A percentile compares a stretch with the other conserved stretches of the same genome.
Evolutionary conservation across 768 basidiomycete genomes (phyloP).

Genomic region (Trametes sanguinea): DNA sequence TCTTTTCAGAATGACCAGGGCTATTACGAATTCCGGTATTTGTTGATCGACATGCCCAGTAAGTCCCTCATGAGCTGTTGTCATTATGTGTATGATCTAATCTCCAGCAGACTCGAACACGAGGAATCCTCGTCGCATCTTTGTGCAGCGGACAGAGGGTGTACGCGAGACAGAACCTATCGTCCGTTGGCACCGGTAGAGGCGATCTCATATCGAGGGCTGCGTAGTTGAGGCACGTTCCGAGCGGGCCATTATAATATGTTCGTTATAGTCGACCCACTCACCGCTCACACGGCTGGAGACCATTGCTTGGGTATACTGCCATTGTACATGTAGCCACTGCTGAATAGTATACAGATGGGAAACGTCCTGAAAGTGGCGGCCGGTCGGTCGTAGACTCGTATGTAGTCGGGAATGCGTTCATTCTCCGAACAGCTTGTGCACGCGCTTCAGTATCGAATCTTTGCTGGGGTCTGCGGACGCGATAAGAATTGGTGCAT

Average conservation of each 20-base stretch:
- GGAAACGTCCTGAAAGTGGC: constrained; percentile 1
- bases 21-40: constrained; percentile 75
- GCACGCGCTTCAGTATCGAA: constrained; percentile 92
- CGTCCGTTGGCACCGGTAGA: constrained; percentile 60
- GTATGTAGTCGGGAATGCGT: not conserved
- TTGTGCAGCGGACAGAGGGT: constrained; percentile 65
- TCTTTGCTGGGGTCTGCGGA: constrained; percentile 88
- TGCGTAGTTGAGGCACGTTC: not conserved
- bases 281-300: constrained; percentile 13
- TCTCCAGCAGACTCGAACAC: constrained; percentile 55
- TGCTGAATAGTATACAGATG: constrained; percentile 18
- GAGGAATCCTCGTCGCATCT: constrained; percentile 63
- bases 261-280: not conserved
- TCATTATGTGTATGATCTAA: constrained; percentile 31
- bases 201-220: constrained; percentile 3
- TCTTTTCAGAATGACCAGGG: constrained; percentile 65
- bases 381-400: not conserved
- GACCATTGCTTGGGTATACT: constrained; percentile 8
- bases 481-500: constrained; percentile 24
- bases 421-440: constrained; percentile 94
- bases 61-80: constrained; percentile 31
- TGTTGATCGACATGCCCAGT: constrained; percentile 82
- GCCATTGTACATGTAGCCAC: constrained; percentile 19
- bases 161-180: constrained; percentile 73
- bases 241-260: not conserved